A percentile compares a stretch with the other conserved stretches of the same genome.
These are phyloP conservation scores for Lentinus tigrinus DNA, from an alignment of 768 basidiomycete genomes.

Conservation along the genomic window DNA sequence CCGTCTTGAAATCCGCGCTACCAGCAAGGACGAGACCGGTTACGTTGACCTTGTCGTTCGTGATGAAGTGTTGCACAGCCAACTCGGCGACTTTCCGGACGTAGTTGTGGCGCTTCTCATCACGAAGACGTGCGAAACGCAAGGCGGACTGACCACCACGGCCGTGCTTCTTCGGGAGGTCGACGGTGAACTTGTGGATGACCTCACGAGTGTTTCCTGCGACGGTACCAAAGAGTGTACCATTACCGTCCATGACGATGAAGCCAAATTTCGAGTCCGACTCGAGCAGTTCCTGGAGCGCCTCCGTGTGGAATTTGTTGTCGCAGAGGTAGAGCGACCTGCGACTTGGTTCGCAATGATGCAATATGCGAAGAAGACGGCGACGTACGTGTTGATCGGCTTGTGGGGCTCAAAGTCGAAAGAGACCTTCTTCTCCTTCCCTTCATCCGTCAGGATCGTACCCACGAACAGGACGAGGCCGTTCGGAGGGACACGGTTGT, in stretches of 20 bases:
- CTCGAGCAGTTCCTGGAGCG: slow-evolving; percentile 92
- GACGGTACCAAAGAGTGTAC: slow-evolving; percentile 92
- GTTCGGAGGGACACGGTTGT: slow-evolving; percentile 94
- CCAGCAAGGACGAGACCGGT: slow-evolving; percentile 95
- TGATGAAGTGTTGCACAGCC: slow-evolving; percentile 97
- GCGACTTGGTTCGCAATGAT: slow-evolving; percentile 3
- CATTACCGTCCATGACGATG: slow-evolving; percentile 99
- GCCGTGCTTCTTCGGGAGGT: slow-evolving; percentile 99
- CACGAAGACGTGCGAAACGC: slow-evolving; percentile 98
- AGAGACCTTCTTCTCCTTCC: slow-evolving; percentile 98
- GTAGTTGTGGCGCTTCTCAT: slow-evolving; percentile 99
- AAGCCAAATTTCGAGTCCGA: slow-evolving; percentile 98
- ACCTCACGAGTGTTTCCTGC: slow-evolving; percentile 97
- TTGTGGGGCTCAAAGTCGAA: slow-evolving; percentile 99
- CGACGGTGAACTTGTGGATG: slow-evolving; percentile 97
- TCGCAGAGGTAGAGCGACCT: slow-evolving; percentile 98
- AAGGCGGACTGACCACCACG: slow-evolving; percentile 99
- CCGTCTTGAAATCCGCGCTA: slow-evolving; percentile 98
- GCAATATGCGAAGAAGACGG: neutral
- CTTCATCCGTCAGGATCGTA: slow-evolving; percentile 96
- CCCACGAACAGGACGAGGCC: slow-evolving; percentile 98
- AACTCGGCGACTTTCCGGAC: slow-evolving; percentile 97
- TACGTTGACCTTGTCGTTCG: slow-evolving; percentile 97
- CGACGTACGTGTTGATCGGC: slow-evolving; percentile 92
- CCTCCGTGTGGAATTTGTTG: slow-evolving; percentile 99